Evolutionary conservation across 1,284 basidiomycete species (phyloP).

Genomic region (Rhodotorula sp.): DNA sequence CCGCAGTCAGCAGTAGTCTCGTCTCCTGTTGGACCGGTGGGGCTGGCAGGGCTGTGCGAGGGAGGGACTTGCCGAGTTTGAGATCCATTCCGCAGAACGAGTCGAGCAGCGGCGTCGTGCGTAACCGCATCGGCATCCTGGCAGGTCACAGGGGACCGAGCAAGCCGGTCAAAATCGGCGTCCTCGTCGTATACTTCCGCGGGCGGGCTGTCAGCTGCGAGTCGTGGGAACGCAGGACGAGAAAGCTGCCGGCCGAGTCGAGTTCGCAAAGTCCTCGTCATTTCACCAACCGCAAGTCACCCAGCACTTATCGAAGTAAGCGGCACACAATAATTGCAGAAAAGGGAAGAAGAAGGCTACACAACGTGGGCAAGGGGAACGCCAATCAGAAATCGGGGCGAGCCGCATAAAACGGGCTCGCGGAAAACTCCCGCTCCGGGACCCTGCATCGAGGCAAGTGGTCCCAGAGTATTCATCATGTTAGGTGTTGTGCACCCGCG

Average conservation of each 20-base stretch:
- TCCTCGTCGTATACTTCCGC: too few relatives aligned
- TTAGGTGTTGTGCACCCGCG: background rate
- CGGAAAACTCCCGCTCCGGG: background rate
- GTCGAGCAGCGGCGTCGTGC: constrained; percentile 11
- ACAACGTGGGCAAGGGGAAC: background rate
- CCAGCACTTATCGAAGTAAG: background rate
- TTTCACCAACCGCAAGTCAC: background rate
- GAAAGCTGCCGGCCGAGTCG: too few relatives aligned
- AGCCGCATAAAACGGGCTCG: constrained; percentile 14
- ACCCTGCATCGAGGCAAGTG: too few relatives aligned
- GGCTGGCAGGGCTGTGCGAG: background rate
- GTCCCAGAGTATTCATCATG: constrained; percentile 2
- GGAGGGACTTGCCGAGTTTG: constrained; percentile 21
- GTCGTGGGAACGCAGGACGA: too few relatives aligned
- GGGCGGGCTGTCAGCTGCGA: too few relatives aligned
- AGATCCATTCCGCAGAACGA: constrained; percentile 30
- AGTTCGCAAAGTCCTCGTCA: background rate
- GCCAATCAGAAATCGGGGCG: constrained; percentile 14
- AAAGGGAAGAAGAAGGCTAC: background rate
- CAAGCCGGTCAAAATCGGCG: background rate
- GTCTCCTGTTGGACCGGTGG: too few relatives aligned
- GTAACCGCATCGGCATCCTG: constrained; percentile 7
- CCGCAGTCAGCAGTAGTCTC: background rate
- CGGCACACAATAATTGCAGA: too few relatives aligned
- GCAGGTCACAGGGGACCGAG: background rate